These are phyloP conservation scores for Nemania diffusa DNA, from an alignment of 2,329 filamentous ascomycete species.

Conservation along the genomic window DNA sequence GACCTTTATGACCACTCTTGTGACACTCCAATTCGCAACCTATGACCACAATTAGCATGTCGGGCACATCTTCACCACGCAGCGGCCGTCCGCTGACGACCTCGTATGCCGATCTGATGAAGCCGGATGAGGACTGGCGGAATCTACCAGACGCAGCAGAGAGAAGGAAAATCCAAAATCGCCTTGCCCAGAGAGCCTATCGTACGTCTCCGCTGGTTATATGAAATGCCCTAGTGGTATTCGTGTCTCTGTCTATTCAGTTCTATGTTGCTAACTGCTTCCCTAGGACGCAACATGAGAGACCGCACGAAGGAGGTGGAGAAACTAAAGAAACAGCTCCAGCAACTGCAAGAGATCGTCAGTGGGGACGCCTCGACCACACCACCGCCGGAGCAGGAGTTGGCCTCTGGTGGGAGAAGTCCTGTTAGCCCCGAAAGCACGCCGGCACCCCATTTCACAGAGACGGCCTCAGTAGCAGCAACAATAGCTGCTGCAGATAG, in stretches of 20 bases:
- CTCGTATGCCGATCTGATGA: conserved; percentile 50
- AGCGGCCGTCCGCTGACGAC: conserved; percentile 49
- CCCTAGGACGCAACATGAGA: conserved; percentile 49
- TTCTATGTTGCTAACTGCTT: conserved; percentile 21
- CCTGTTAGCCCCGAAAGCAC: conserved; percentile 41
- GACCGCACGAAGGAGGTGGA: conserved; percentile 50
- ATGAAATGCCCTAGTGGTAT: background rate
- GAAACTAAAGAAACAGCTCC: conserved; percentile 49
- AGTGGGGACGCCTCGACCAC: conserved; percentile 43
- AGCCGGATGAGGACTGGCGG: conserved; percentile 51
- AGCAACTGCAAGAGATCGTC: conserved; percentile 47
- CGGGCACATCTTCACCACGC: conserved; percentile 46
- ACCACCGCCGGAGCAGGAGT: conserved; percentile 46
- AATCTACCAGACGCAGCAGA: conserved; percentile 50
- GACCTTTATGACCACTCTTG: conserved; percentile 6
- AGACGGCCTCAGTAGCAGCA: conserved; percentile 32
- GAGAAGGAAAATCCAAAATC: conserved; percentile 51
- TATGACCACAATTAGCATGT: conserved; percentile 37
- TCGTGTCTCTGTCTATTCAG: background rate
- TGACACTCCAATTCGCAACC: conserved; percentile 1
- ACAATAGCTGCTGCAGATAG: conserved; percentile 38
- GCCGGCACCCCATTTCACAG: conserved; percentile 29
- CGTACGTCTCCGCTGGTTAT: conserved; percentile 40
- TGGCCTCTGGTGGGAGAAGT: conserved; percentile 43
- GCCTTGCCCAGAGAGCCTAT: conserved; percentile 50